phyloP scores from a whole-genome alignment of 192 early-diverging fungal genomes.

The Thamnidium elegans region DNA sequence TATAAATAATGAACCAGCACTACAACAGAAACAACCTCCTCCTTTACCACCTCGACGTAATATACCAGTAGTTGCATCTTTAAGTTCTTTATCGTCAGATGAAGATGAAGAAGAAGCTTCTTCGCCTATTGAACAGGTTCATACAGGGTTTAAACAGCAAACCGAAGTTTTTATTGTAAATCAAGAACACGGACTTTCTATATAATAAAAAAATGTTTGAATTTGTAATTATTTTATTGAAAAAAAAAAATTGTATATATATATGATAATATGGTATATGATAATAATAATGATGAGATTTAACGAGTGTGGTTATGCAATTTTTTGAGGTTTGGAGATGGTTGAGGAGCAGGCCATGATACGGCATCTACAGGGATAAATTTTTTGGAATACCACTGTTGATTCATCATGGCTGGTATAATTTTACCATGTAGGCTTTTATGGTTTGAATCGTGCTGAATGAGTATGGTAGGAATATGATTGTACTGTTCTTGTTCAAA shows the following conservation, averaged over 20 bases:
- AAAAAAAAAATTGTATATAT: background rate
- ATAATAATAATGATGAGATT: background rate
- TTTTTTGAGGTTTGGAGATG: conserved; percentile 1
- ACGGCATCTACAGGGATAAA: conserved; percentile 9
- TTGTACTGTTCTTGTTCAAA: conserved; percentile 10
- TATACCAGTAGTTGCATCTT: background rate
- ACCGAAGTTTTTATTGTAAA: no score
- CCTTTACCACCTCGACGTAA: conserved; percentile 5
- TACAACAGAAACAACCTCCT: background rate
- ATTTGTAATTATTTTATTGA: no score
- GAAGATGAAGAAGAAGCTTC: no score
- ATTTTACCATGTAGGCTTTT: background rate
- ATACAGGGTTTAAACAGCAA: no score
- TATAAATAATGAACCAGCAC: background rate
- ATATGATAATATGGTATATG: background rate
- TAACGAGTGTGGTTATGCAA: background rate
- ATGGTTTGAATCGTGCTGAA: background rate
- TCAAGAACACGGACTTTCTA: no score
- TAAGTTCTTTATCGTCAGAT: no score
- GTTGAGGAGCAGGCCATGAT: conserved; percentile 13
- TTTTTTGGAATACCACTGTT: conserved; percentile 4
- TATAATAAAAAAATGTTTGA: no score
- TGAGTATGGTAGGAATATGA: background rate
- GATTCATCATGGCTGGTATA: background rate
- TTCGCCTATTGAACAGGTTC: no score